A percentile compares a stretch with the other conserved stretches of the same genome.
These are phyloP conservation scores for Sinapis alba DNA, from an alignment of 441 rosid genomes.

Conservation along the genomic window DNA sequence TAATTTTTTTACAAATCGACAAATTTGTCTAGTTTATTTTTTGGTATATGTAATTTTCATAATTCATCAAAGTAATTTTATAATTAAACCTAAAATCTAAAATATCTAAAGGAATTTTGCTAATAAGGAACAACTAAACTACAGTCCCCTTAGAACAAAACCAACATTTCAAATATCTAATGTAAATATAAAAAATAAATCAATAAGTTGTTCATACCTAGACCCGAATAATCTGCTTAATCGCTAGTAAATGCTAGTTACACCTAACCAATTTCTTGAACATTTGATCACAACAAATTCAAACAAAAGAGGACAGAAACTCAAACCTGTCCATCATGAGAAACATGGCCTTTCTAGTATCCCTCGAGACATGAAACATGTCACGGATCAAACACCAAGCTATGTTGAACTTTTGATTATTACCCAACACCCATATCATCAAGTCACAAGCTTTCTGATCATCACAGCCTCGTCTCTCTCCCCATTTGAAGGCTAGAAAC, in stretches of 20 bases:
- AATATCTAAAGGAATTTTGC: no score
- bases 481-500: slow-evolving; percentile 76
- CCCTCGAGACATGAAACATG: slow-evolving; percentile 51
- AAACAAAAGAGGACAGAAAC: slow-evolving; percentile 3
- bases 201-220: no score
- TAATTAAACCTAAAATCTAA: no score
- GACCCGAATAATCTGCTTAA: no score
- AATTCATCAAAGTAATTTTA: not conserved
- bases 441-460: slow-evolving; percentile 56
- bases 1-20: no score
- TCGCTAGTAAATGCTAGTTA: no score
- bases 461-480: slow-evolving; percentile 51
- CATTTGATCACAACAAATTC: not conserved
- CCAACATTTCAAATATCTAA: no score
- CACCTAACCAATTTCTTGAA: not conserved
- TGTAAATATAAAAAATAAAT: no score
- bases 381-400: slow-evolving; percentile 88
- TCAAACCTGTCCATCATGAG: slow-evolving; percentile 79
- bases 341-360: slow-evolving; percentile 66
- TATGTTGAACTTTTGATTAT: slow-evolving; percentile 65
- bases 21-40: no score
- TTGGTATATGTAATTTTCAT: no score
- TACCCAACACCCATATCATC: slow-evolving; percentile 74
- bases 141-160: no score
- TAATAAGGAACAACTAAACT: no score